phyloP scores from a whole-genome alignment of 2,329 filamentous ascomycete genomes.

The Teratosphaeria nubilosa region DNA sequence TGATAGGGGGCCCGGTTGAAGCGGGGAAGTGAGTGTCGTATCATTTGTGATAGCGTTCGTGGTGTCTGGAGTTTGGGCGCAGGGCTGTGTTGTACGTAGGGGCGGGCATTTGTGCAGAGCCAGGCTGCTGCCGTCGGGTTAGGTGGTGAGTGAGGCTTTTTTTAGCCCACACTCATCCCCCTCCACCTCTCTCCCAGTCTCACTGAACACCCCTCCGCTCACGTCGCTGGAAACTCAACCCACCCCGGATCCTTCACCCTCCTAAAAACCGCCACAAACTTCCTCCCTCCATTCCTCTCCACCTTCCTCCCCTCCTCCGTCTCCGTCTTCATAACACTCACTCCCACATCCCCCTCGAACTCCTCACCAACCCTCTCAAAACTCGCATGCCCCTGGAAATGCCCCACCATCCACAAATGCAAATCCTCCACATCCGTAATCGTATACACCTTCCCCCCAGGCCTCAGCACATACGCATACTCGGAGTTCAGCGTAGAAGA shows the following conservation, averaged over 20 bases:
- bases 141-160: too few relatives aligned
- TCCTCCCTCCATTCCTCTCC: slow-evolving; percentile 75
- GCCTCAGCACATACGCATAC: slow-evolving; percentile 77
- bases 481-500: slow-evolving; percentile 80
- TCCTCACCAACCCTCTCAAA: slow-evolving; percentile 57
- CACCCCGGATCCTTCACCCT: slow-evolving; percentile 71
- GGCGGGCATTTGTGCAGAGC: not conserved
- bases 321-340: slow-evolving; percentile 64
- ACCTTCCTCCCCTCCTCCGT: slow-evolving; percentile 99
- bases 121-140: too few relatives aligned
- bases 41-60: not conserved
- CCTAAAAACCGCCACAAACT: slow-evolving; percentile 82
- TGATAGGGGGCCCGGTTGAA: not conserved
- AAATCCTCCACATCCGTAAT: slow-evolving; percentile 96
- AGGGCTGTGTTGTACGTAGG: too few relatives aligned
- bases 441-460: slow-evolving; percentile 83
- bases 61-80: not conserved
- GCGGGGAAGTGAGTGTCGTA: not conserved
- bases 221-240: slow-evolving; percentile 31
- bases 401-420: slow-evolving; percentile 84
- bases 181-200: not conserved
- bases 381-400: slow-evolving; percentile 66
- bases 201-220: too few relatives aligned
- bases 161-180: not conserved
- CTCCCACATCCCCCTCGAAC: slow-evolving; percentile 56